Evolutionary conservation across 352 stramenopile genomes (phyloP), one percentile per base, ranked within the genome.

Genomic region (Pythium plurisporium): DNA sequence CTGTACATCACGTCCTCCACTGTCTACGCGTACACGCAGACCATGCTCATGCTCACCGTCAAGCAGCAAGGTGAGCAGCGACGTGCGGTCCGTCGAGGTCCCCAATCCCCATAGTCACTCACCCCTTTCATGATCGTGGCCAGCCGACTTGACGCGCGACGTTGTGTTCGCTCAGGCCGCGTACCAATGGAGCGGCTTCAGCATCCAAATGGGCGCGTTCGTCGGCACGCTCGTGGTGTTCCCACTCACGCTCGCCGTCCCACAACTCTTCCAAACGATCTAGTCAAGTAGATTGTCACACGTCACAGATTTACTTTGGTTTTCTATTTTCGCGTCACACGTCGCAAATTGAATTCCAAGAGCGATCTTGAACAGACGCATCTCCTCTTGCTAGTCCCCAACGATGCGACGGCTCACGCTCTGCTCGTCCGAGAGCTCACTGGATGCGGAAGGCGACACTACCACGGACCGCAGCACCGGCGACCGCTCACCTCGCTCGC

Each of bases 21-120:
- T n/a, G 53, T 80, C 11, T 86, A 79, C 50, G 64, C 78, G 3
- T 91, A 91, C 67, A 86, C 80, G 1, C 77, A 91, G 59, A 86
- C 80, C 11, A 91, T 88, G 76, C 60, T 87, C 14, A 79, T 80
- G 37, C 57, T 86, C n/a, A 82, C 72, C 0, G 62, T 91, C 40
- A 91, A 87, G 58, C 77, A 64, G 26, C 56, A 64, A 64, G 56
- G 56, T 59, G 69, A n/a, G 41, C 55, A n/a, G n/a, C n/a, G n/a
- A n/a, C n/a, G n/a, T n/a, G n/a, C n/a, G n/a, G n/a, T n/a, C n/a
- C n/a, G n/a, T n/a, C n/a, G n/a, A n/a, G n/a, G n/a, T n/a, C n/a
- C n/a, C n/a, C n/a, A n/a, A n/a, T n/a, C n/a, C n/a, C 23, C 67
- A 55, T 64, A 14, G 1, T 49, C 17, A 6, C 15, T 46, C 20